Evolutionary conservation across 1,284 basidiomycete genomes (phyloP).

Genomic region (Ganoderma lingzhi): DNA sequence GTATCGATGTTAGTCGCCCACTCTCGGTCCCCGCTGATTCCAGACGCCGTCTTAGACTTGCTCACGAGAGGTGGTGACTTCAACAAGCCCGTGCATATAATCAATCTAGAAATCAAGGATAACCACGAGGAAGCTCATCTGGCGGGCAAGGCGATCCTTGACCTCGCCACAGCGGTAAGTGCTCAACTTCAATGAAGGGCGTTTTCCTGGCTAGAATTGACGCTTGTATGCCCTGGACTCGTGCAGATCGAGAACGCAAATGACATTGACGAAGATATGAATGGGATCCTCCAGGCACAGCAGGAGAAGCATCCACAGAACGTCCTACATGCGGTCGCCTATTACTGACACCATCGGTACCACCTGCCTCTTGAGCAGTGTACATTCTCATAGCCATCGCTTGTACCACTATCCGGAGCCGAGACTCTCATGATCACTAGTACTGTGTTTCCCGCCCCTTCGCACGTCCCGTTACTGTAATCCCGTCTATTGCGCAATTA

Average conservation of each 20-base stretch:
- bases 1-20: constrained; percentile 37
- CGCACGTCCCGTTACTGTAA: constrained; percentile 7
- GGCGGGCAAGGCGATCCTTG: constrained; percentile 95
- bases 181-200: neutral
- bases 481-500: constrained; percentile 22
- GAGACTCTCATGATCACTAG: neutral
- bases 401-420: constrained; percentile 26
- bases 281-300: constrained; percentile 84
- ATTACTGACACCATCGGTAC: constrained; percentile 63
- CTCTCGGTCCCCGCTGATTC: constrained; percentile 25
- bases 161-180: constrained; percentile 89
- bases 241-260: constrained; percentile 84
- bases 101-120: constrained; percentile 99
- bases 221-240: neutral
- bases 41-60: constrained; percentile 67
- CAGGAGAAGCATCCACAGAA: constrained; percentile 93
- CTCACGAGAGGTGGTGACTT: constrained; percentile 89
- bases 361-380: constrained; percentile 5
- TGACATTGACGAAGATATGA: constrained; percentile 94
- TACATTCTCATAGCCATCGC: constrained; percentile 5
- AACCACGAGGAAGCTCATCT: constrained; percentile 98
- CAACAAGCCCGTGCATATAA: constrained; percentile 94
- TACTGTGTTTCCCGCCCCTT: neutral
- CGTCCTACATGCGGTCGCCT: constrained; percentile 90
- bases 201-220: constrained; percentile 10